Conservation (phyloP, 495 filamentous ascomycete species). For the Bathelium albidoporum region DNA sequence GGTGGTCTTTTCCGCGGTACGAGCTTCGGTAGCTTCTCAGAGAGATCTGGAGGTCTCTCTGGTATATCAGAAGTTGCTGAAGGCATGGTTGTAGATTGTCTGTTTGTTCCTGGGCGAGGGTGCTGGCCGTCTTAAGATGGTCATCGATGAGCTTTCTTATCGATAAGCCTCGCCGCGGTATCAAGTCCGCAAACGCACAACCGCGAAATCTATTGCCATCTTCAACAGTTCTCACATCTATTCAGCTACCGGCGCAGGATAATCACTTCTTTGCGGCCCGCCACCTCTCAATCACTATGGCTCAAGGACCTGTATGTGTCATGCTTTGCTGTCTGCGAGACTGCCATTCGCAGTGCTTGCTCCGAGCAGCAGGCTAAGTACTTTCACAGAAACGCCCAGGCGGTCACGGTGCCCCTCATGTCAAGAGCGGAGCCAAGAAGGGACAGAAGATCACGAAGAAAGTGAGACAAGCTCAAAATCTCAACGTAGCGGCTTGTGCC, state of each 20-base stretch:
- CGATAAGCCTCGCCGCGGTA: background rate
- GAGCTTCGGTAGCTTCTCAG: slow-evolving; percentile 23
- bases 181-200: background rate
- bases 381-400: slow-evolving; percentile 48
- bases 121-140: background rate
- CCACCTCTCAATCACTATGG: slow-evolving; percentile 40
- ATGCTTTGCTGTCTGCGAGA: slow-evolving; percentile 71
- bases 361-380: slow-evolving; percentile 92
- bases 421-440: slow-evolving; percentile 52
- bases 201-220: background rate
- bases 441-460: slow-evolving; percentile 61
- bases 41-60: slow-evolving; percentile 18
- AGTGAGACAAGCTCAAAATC: slow-evolving; percentile 30
- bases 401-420: slow-evolving; percentile 35
- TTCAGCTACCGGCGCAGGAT: slow-evolving; percentile 37
- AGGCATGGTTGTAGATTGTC: slow-evolving; percentile 11
- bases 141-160: background rate
- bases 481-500: background rate
- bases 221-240: background rate
- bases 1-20: slow-evolving; percentile 21
- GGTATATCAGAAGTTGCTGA: slow-evolving; percentile 13
- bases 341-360: slow-evolving; percentile 23
- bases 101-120: background rate
- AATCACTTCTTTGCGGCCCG: slow-evolving; percentile 56
- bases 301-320: slow-evolving; percentile 67